Percentiles rank a stretch among this genome's conserved stretches.
Conservation (phyloP, 768 basidiomycete species). For the Tulasnella sp. region DNA sequence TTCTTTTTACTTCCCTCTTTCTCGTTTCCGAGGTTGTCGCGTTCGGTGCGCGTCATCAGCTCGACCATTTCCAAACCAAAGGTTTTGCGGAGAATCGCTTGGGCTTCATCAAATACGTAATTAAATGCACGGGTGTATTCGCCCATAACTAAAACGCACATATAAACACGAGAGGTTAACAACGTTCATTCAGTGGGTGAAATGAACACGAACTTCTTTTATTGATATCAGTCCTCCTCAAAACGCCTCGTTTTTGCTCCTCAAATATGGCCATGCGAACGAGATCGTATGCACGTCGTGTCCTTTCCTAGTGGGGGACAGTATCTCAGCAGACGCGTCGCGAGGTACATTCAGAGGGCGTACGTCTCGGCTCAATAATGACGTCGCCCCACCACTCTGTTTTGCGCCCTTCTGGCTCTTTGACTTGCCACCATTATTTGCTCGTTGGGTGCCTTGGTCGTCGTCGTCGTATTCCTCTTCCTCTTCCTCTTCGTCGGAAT, state of each 20-base stretch:
- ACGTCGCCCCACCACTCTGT: background rate
- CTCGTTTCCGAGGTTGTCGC: slow-evolving; percentile 34
- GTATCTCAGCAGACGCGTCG: background rate
- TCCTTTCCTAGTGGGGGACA: slow-evolving; percentile 38
- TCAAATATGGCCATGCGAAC: slow-evolving; percentile 72
- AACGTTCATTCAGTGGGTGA: background rate
- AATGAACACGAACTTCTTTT: slow-evolving; percentile 50
- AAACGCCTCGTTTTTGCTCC: slow-evolving; percentile 52
- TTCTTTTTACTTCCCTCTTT: slow-evolving; percentile 22
- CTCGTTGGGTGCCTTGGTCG: slow-evolving; percentile 4
- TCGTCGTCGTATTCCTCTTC: slow-evolving; percentile 15
- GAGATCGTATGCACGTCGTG: slow-evolving; percentile 55
- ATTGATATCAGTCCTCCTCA: slow-evolving; percentile 73
- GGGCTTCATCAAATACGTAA: slow-evolving; percentile 49
- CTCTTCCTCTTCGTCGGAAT: slow-evolving; percentile 23
- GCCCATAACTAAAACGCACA: slow-evolving; percentile 33
- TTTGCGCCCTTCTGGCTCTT: background rate
- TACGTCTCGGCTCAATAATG: background rate
- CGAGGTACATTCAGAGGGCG: background rate
- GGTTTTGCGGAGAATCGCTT: slow-evolving; percentile 45
- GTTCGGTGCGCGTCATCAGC: slow-evolving; percentile 47
- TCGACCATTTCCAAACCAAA: slow-evolving; percentile 83
- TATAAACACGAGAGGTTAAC: background rate
- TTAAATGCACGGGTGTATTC: slow-evolving; percentile 46
- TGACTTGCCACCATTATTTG: background rate